phyloP scores from a whole-genome alignment of 176 grass and related monocot genomes.

The Cymbopogon citratus region DNA sequence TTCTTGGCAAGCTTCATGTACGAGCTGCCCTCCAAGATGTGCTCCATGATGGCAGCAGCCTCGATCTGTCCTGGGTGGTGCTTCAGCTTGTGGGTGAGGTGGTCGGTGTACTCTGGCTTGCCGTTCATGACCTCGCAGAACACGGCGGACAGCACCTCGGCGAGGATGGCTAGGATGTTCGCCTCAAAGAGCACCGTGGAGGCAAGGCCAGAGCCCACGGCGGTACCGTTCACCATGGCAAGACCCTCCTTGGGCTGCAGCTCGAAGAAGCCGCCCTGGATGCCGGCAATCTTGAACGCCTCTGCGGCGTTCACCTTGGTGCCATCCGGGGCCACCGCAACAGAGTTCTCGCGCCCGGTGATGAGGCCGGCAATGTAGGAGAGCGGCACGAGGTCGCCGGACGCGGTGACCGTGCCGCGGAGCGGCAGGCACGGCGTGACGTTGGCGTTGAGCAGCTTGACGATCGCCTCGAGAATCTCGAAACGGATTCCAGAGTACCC shows the following conservation, averaged over 20 bases:
- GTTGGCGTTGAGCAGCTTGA: slow-evolving; percentile 65
- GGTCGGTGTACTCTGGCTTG: slow-evolving; percentile 80
- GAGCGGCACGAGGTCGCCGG: slow-evolving; percentile 66
- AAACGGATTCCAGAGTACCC: slow-evolving; percentile 87
- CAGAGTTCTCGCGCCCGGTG: slow-evolving; percentile 60
- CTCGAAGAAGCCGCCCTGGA: slow-evolving; percentile 53
- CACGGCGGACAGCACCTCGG: slow-evolving; percentile 49
- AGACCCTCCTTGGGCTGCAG: slow-evolving; percentile 46
- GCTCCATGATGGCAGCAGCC: slow-evolving; percentile 76
- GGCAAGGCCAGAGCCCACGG: slow-evolving; percentile 66
- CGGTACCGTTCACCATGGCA: neutral
- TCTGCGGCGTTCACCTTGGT: slow-evolving; percentile 30
- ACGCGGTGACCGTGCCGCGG: slow-evolving; percentile 76
- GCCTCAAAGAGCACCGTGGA: slow-evolving; percentile 67
- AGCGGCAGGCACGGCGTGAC: slow-evolving; percentile 84
- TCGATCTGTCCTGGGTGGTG: slow-evolving; percentile 79
- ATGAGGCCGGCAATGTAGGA: slow-evolving; percentile 77
- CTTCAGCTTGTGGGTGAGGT: slow-evolving; percentile 81
- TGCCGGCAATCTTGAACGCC: slow-evolving; percentile 54
- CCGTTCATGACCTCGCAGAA: slow-evolving; percentile 89
- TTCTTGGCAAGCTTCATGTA: slow-evolving; percentile 79
- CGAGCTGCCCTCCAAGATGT: slow-evolving; percentile 63
- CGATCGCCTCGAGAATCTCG: slow-evolving; percentile 78
- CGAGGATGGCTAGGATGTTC: slow-evolving; percentile 33
- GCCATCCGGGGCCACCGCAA: slow-evolving; percentile 19